Evolutionary conservation across 106 monocot species (phyloP), one percentile per base, ranked within the genome.

Genomic region (Cymbidium sinense): DNA sequence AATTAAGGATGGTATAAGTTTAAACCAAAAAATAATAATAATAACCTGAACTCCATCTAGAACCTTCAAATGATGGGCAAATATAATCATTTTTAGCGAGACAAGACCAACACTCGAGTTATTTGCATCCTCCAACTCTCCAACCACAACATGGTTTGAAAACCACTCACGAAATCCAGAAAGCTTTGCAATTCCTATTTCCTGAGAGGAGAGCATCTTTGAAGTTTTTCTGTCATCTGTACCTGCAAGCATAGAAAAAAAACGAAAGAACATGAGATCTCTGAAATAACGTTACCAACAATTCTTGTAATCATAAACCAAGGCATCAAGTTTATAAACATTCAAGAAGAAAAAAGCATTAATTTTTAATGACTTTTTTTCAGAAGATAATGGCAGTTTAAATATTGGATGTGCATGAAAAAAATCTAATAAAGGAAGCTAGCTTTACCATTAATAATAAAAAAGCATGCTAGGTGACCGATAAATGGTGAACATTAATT

Each of bases 11-110:
- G 13, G 13, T 4, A 69, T 69, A 69, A 15, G 12, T 69, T 69
- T 28, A 69, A 75, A 34, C 52, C 35, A 70, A 80, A 1, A 54
- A 65, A 34, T 29, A n/a, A n/a, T n/a, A n/a, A n/a, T n/a, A n/a
- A 70, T 64, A 67, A 98, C 96, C 96, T 99, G 98, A 81, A 99
- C 80, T 58, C 92, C 92, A 89, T 99, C 98, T 75, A 99, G 84
- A 64, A 99, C 94, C 83, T 99, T 99, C 71, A 99, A 65, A 78
- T 99, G 98, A 84, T 99, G 98, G 34, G 87, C 98, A 88, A 99
- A 99, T 74, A 99, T 89, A 73, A 99, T 86, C 77, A 89, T 92
- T 86, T 99, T 99, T 79, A 89, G 86, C 34, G 78, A 87, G 70
- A 52, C 77, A 76, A 75, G 51, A 70, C 77, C 84, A 34, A 78